Evolutionary conservation across 768 basidiomycete species (phyloP).

Genomic region (Termitomyces sp.): DNA sequence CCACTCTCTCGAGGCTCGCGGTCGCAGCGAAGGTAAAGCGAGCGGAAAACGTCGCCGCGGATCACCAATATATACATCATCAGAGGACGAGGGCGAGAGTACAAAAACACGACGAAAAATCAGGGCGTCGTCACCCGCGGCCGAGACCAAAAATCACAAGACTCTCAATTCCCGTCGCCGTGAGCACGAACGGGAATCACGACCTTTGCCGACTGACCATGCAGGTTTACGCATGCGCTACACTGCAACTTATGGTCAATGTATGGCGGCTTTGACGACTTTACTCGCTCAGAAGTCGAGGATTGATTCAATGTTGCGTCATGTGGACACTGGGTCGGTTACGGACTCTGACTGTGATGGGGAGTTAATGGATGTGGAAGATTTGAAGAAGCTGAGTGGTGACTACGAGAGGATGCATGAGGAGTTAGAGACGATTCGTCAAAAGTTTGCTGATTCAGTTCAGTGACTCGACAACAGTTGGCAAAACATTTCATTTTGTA

Average conservation of each 20-base stretch:
- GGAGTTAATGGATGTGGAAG: conserved; percentile 50
- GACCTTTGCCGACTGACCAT: conserved; percentile 40
- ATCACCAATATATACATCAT: conserved; percentile 63
- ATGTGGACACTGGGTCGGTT: conserved; percentile 25
- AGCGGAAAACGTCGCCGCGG: conserved; percentile 39
- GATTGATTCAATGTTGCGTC: conserved; percentile 45
- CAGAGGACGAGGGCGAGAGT: conserved; percentile 51
- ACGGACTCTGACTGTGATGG: conserved; percentile 51
- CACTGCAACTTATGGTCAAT: conserved; percentile 43
- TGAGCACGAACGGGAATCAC: conserved; percentile 24
- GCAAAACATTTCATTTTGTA: neutral
- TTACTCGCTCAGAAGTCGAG: conserved; percentile 45
- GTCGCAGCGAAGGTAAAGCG: conserved; percentile 13
- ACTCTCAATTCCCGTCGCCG: conserved; percentile 24
- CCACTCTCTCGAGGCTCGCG: conserved; percentile 9
- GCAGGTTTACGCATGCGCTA: conserved; percentile 49
- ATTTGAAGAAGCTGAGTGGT: conserved; percentile 35
- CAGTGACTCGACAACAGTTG: neutral
- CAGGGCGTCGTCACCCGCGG: conserved; percentile 17
- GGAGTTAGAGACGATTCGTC: conserved; percentile 49
- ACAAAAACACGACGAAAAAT: conserved; percentile 13
- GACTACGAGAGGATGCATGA: conserved; percentile 41
- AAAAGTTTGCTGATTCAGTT: conserved; percentile 22
- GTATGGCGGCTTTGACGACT: conserved; percentile 40
- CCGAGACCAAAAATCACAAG: conserved; percentile 12